phyloP scores from a whole-genome alignment of 2,329 filamentous ascomycete species.

The Teratosphaeria epicoccoides region DNA sequence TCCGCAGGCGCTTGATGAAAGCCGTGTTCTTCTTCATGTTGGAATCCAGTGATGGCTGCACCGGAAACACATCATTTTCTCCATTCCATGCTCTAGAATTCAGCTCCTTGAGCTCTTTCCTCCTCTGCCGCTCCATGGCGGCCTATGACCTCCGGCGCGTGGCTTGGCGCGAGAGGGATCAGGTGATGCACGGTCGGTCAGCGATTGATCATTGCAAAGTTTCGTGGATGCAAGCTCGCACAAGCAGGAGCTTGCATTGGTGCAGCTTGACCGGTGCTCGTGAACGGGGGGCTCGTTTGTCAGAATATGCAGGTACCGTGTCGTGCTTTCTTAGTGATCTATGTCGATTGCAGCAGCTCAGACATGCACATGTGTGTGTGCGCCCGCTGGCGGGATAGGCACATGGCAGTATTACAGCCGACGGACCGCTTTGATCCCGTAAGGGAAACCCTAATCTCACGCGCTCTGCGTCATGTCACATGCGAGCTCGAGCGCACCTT shows the following conservation, averaged over 20 bases:
- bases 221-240: slow-evolving; percentile 19
- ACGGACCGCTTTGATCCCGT: background rate
- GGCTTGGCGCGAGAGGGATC: slow-evolving; percentile 13
- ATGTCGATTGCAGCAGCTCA: background rate
- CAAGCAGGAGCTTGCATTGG: slow-evolving; percentile 26
- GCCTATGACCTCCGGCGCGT: slow-evolving; percentile 17
- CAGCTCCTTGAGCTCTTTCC: slow-evolving; percentile 69
- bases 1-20: slow-evolving; percentile 92
- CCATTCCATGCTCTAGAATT: slow-evolving; percentile 84
- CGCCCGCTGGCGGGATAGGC: background rate
- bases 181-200: slow-evolving; percentile 16
- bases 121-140: slow-evolving; percentile 41
- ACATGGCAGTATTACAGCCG: background rate
- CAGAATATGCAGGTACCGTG: background rate
- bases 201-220: slow-evolving; percentile 27
- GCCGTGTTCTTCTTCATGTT: slow-evolving; percentile 97
- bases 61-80: slow-evolving; percentile 69
- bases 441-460: background rate
- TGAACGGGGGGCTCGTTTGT: background rate
- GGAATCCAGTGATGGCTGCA: slow-evolving; percentile 75
- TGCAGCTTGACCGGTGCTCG: slow-evolving; percentile 4
- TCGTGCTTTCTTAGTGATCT: background rate
- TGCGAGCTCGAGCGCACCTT: background rate
- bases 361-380: no score
- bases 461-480: background rate